A percentile compares a stretch with the other conserved stretches of the same genome.
These are phyloP conservation scores for Linum lewisii DNA, from an alignment of 345 rosid species.

Conservation along the genomic window DNA sequence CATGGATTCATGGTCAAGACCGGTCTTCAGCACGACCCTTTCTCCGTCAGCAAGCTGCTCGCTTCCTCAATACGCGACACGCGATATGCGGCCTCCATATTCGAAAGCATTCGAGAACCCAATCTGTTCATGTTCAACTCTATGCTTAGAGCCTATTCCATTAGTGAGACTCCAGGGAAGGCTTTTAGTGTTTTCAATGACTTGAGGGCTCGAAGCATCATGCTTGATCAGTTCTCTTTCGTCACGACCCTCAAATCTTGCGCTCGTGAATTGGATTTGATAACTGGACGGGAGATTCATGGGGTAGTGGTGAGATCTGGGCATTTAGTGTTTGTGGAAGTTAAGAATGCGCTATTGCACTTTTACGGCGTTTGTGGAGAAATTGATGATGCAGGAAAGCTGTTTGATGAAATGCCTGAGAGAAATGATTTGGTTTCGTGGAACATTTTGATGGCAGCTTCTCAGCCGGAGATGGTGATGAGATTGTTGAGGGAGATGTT, in stretches of 20 bases:
- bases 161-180: slow-evolving; percentile 33
- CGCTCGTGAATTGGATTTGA: slow-evolving; percentile 19
- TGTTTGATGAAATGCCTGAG: slow-evolving; percentile 52
- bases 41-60: slow-evolving; percentile 51
- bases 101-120: slow-evolving; percentile 30
- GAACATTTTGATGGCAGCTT: slow-evolving; percentile 33
- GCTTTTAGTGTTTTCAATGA: slow-evolving; percentile 42
- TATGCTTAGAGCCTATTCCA: slow-evolving; percentile 45
- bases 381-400: slow-evolving; percentile 30
- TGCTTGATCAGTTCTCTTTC: slow-evolving; percentile 53
- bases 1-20: slow-evolving; percentile 48
- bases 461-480: slow-evolving; percentile 22
- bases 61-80: slow-evolving; percentile 36
- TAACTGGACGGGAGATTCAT: slow-evolving; percentile 36
- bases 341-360: slow-evolving; percentile 40
- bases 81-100: slow-evolving; percentile 48
- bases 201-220: slow-evolving; percentile 34
- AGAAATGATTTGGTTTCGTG: slow-evolving; percentile 40
- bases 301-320: slow-evolving; percentile 47
- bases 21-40: slow-evolving; percentile 41
- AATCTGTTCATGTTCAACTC: slow-evolving; percentile 60
- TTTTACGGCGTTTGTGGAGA: slow-evolving; percentile 30
- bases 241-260: slow-evolving; percentile 44
- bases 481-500: slow-evolving; percentile 32
- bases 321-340: slow-evolving; percentile 26